These are phyloP conservation scores for Westerdykella ornata DNA, from an alignment of 2,329 filamentous ascomycete genomes.

Conservation along the genomic window DNA sequence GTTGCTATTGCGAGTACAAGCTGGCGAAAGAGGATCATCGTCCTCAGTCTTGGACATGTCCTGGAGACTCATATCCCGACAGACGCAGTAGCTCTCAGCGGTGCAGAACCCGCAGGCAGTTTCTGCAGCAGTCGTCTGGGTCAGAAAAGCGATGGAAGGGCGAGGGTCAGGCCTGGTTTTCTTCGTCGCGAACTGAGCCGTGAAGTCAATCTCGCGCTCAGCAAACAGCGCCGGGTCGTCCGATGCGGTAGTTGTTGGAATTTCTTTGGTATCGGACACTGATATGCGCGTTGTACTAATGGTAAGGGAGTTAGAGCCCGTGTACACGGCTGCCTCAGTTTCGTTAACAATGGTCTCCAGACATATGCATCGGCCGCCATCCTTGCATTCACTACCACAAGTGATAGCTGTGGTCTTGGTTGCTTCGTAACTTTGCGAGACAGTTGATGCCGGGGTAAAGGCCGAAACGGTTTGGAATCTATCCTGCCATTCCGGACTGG, in stretches of 20 bases:
- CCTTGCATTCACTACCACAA: conserved; percentile 24
- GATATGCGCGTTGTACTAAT: too few relatives aligned
- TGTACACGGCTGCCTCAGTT: conserved; percentile 14
- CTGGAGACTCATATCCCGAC: conserved; percentile 18
- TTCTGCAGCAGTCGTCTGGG: conserved; percentile 11
- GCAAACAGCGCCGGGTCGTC: conserved; percentile 5
- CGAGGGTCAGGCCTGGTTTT: conserved; percentile 8
- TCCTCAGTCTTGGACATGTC: conserved; percentile 3
- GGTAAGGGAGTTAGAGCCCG: conserved; percentile 11
- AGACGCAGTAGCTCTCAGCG: conserved; percentile 26
- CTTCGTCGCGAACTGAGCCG: conserved; percentile 16
- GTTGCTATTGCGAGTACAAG: not conserved
- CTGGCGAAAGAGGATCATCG: conserved; percentile 10
- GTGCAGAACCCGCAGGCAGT: conserved; percentile 32
- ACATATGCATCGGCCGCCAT: conserved; percentile 28
- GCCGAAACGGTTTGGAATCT: conserved; percentile 6
- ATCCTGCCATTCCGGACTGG: not conserved
- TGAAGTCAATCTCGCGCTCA: conserved; percentile 33
- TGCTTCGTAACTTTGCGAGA: conserved; percentile 6
- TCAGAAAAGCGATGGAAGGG: conserved; percentile 18
- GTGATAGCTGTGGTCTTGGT: conserved; percentile 12
- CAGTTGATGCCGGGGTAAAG: conserved; percentile 4
- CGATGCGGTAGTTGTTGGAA: not conserved
- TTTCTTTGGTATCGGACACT: not conserved
- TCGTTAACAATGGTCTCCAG: conserved; percentile 24